Percentiles rank a stretch among this genome's conserved stretches.
phyloP scores from a whole-genome alignment of 306 rosid species.

The Oxytropis ochrocephala region DNA sequence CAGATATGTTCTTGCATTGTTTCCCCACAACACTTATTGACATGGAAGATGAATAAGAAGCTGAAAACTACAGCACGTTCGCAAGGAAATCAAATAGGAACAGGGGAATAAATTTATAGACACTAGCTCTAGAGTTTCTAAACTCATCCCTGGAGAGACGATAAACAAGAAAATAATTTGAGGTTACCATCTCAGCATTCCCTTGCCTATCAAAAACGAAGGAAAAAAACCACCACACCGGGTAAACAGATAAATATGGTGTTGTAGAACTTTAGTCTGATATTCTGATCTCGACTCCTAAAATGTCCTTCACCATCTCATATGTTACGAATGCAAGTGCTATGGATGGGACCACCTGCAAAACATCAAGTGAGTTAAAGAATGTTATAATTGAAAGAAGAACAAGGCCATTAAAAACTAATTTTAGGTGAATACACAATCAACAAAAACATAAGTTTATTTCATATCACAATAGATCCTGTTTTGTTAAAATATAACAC shows the following conservation, averaged over 20 bases:
- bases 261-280: slow-evolving; percentile 53
- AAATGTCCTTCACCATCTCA: slow-evolving; percentile 88
- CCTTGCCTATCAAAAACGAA: slow-evolving; percentile 63
- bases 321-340: slow-evolving; percentile 89
- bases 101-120: slow-evolving; percentile 61
- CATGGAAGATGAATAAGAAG: slow-evolving; percentile 41
- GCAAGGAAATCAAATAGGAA: slow-evolving; percentile 37
- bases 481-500: not conserved
- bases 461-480: not conserved
- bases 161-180: slow-evolving; percentile 32
- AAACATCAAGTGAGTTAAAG: slow-evolving; percentile 17
- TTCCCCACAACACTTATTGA: slow-evolving; percentile 57
- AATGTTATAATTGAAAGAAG: not conserved
- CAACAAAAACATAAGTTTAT: not conserved
- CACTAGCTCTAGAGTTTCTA: slow-evolving; percentile 47
- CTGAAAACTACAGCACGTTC: slow-evolving; percentile 40
- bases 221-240: slow-evolving; percentile 37
- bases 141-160: slow-evolving; percentile 36
- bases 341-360: slow-evolving; percentile 97
- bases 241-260: slow-evolving; percentile 9
- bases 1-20: slow-evolving; percentile 49
- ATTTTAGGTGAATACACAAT: not conserved
- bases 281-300: slow-evolving; percentile 96
- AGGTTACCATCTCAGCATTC: slow-evolving; percentile 53
- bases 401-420: not conserved